phyloP scores from a whole-genome alignment of 305 asterid genomes.

The Caryopteris hybrid region DNA sequence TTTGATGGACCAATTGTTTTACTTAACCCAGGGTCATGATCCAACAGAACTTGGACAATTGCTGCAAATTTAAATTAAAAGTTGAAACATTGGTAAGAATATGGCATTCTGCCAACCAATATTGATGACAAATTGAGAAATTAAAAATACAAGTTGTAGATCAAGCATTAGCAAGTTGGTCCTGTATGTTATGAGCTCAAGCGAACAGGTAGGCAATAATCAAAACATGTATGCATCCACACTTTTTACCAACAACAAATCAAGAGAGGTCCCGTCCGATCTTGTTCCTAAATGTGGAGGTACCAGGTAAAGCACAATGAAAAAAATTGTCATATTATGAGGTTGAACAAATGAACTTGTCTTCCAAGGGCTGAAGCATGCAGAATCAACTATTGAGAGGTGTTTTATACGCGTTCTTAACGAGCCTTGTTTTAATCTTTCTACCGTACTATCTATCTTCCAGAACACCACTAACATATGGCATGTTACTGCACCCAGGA shows the following conservation, averaged over 20 bases:
- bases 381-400: background rate
- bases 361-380: background rate
- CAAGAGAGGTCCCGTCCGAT: background rate
- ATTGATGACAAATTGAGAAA: background rate
- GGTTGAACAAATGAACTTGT: background rate
- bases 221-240: background rate
- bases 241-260: background rate
- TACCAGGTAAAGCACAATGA: background rate
- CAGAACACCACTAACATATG: background rate
- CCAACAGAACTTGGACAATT: slow-evolving; percentile 52
- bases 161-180: background rate
- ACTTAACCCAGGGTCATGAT: slow-evolving; percentile 43
- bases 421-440: background rate
- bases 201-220: background rate
- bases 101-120: background rate
- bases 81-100: background rate
- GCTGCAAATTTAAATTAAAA: slow-evolving; percentile 23
- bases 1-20: slow-evolving; percentile 53
- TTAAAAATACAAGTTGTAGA: background rate
- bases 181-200: background rate
- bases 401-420: background rate
- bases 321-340: background rate
- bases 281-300: background rate
- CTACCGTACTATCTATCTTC: too few species aligned
- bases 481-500: background rate